Evolutionary conservation across 495 filamentous ascomycete genomes (phyloP).

Genomic region (Hypoxylon rickii): DNA sequence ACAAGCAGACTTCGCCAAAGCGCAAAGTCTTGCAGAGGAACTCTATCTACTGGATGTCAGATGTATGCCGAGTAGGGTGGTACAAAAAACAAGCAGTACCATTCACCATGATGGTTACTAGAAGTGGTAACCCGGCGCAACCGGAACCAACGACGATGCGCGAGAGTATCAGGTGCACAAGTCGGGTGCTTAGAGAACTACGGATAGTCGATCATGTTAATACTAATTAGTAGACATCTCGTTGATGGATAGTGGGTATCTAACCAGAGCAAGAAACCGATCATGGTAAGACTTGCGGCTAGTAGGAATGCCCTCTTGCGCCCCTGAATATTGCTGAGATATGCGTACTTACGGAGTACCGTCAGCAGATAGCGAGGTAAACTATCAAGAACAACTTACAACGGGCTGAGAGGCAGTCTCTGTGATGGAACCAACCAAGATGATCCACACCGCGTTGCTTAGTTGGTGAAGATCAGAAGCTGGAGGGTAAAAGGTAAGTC

Average conservation of each 20-base stretch:
- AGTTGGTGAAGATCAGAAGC: constrained; percentile 5
- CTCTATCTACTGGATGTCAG: not conserved
- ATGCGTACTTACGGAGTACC: not conserved
- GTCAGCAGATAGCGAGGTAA: not conserved
- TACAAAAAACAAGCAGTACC: not conserved
- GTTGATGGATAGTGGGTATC: not conserved
- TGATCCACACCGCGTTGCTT: constrained; percentile 5
- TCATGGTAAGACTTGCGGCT: not conserved
- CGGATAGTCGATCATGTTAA: not conserved
- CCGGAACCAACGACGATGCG: constrained; percentile 1
- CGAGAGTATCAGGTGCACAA: constrained; percentile 1
- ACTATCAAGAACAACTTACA: not conserved
- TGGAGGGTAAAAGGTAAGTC: not conserved
- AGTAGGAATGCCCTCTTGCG: constrained; percentile 2
- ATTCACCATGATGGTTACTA: constrained; percentile 4
- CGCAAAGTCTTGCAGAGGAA: constrained; percentile 4
- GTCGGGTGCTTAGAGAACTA: not conserved
- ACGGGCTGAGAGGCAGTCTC: constrained; percentile 2
- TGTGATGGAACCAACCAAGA: constrained; percentile 3
- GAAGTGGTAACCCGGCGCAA: constrained; percentile 2
- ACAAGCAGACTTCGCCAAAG: constrained; percentile 5
- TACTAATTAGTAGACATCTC: too few relatives aligned
- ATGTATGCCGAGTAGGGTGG: not conserved
- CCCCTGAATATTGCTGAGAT: constrained; percentile 5
- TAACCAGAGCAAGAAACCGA: constrained; percentile 1